phyloP scores from a whole-genome alignment of 148 eudicot genomes.

The Rhododendron mucronatum region DNA sequence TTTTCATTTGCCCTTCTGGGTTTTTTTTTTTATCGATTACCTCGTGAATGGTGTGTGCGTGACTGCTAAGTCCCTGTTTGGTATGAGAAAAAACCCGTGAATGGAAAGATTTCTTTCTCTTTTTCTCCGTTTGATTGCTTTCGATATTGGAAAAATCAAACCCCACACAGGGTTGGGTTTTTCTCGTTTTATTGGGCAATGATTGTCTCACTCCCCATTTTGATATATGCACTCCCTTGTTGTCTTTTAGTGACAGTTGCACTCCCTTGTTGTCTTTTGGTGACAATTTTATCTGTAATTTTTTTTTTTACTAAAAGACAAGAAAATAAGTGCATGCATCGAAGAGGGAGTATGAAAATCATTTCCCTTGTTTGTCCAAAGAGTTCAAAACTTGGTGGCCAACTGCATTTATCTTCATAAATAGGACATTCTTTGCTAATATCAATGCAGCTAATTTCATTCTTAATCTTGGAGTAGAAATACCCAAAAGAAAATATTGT shows the following conservation, averaged over 20 bases:
- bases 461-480: slow-evolving; percentile 15
- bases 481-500: background rate
- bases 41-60: background rate
- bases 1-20: background rate
- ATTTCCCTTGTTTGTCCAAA: background rate
- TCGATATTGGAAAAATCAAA: background rate
- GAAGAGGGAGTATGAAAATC: background rate
- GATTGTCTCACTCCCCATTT: background rate
- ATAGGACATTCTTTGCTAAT: background rate
- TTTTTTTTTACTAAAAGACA: too few species aligned
- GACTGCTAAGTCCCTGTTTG: background rate
- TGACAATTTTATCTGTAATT: too few species aligned
- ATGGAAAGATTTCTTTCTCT: background rate
- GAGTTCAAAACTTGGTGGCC: background rate
- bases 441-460: background rate
- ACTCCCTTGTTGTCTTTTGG: background rate
- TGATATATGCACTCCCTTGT: background rate
- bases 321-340: background rate
- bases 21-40: background rate
- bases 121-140: background rate
- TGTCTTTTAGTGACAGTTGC: too few species aligned
- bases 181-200: background rate
- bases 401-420: background rate
- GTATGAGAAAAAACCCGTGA: background rate
- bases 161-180: background rate